These are phyloP conservation scores for Sarcodon sp. DNA, from an alignment of 768 basidiomycete species.

Conservation along the genomic window DNA sequence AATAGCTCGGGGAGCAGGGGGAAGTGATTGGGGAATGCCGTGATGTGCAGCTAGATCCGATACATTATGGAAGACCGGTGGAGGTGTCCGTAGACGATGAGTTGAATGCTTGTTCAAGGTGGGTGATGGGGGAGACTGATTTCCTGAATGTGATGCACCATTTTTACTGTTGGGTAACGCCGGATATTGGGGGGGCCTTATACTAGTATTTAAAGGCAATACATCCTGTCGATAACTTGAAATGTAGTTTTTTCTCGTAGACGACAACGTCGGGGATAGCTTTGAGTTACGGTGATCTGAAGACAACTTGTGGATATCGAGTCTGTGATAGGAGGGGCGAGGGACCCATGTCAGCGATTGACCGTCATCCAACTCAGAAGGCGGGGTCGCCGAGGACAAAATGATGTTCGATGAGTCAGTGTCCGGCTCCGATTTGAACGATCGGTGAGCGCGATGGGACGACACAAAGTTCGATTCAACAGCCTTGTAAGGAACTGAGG, in stretches of 20 bases:
- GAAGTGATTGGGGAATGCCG: slow-evolving; percentile 57
- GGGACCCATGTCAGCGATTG: neutral
- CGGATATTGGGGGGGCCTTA: neutral
- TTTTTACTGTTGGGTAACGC: neutral
- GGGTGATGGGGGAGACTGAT: neutral
- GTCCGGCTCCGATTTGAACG: neutral
- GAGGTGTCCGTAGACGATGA: slow-evolving; percentile 51
- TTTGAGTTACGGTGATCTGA: neutral
- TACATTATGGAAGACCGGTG: slow-evolving; percentile 38
- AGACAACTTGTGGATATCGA: neutral
- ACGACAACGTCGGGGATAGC: neutral
- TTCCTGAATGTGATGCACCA: neutral
- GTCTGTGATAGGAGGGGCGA: neutral
- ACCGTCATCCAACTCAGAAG: neutral
- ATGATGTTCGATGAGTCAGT: neutral
- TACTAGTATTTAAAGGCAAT: neutral
- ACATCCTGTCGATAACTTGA: neutral
- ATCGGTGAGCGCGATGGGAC: neutral
- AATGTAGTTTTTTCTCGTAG: neutral
- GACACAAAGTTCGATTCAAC: neutral
- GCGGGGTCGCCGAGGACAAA: neutral
- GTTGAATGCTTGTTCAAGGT: slow-evolving; percentile 10
- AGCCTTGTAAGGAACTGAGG: neutral
- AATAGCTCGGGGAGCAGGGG: slow-evolving; percentile 44
- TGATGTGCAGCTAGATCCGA: slow-evolving; percentile 57